Evolutionary conservation across 2,329 filamentous ascomycete species (phyloP), one percentile per base, ranked within the genome.

Genomic region (Diatrype stigma): DNA sequence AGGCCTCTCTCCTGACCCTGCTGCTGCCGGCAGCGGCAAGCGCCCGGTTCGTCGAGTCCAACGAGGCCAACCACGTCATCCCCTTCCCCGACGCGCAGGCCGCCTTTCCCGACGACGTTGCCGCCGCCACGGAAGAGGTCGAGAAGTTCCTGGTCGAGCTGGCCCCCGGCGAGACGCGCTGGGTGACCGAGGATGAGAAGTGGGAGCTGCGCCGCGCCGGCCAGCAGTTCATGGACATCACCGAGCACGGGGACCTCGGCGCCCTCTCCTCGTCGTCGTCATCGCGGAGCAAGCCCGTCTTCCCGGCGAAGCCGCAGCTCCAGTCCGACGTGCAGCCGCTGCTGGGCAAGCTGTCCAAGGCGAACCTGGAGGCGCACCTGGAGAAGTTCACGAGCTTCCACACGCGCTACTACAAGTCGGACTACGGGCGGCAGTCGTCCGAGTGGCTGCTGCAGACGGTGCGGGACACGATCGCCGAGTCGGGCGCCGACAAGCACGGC

Each of bases 101-200:
- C 17, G 47, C 63, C 14, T n/a, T n/a, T n/a, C n/a, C n/a, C n/a
- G n/a, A n/a, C n/a, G n/a, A n/a, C n/a, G n/a, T n/a, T n/a, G n/a
- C n/a, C n/a, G n/a, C n/a, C n/a, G n/a, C n/a, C n/a, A n/a, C n/a
- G n/a, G 62, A 57, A 52, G 59, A 69, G 59, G 54, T 54, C 32
- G 80, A 86, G 62, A 77, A 77, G 60, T 94, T 81, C 68, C 78
- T 96, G 45, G 85, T 99, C 56, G 92, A 97, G 74, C 78, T 94
- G 23, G 80, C 82, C n/a, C 90, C 90, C 3, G 90, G 89, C 50
- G 80, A 93, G 67, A 92, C 86, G 22, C 76, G 80, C 77, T 94
- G 89, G 88, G 86, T 96, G 30, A 95, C 90, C 0, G 93, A 97
- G 63, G 89, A 96, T 34, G 85, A 96, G 74, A 99, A 97, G 73